These are phyloP conservation scores for Phylloporus scabripes DNA, from an alignment of 768 basidiomycete genomes.

Conservation along the genomic window DNA sequence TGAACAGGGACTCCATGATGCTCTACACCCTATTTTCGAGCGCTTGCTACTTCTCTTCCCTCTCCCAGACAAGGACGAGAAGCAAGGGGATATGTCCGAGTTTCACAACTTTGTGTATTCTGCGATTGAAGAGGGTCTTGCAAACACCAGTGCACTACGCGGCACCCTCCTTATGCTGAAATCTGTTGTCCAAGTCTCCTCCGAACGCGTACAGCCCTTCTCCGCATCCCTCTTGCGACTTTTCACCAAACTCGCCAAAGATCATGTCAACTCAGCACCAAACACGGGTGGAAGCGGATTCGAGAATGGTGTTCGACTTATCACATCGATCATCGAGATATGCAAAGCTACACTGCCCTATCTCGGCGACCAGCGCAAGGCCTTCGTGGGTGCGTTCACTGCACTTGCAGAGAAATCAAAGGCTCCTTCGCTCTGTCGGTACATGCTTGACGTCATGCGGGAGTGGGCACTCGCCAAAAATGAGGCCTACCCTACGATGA, in stretches of 20 bases:
- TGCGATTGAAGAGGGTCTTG: conserved; percentile 74
- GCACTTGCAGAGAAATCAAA: conserved; percentile 88
- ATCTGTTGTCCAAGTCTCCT: conserved; percentile 72
- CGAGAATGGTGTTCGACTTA: conserved; percentile 57
- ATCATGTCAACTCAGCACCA: conserved; percentile 63
- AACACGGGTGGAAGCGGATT: conserved; percentile 37
- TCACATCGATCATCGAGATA: conserved; percentile 81
- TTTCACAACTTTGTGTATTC: conserved; percentile 74
- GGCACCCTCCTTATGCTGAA: conserved; percentile 85
- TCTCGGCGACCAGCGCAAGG: conserved; percentile 82
- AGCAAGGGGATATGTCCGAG: conserved; percentile 60
- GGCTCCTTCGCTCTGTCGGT: conserved; percentile 69
- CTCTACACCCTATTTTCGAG: conserved; percentile 78
- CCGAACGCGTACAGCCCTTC: conserved; percentile 83
- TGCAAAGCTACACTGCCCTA: conserved; percentile 74
- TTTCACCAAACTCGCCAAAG: conserved; percentile 79
- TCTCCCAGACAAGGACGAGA: conserved; percentile 73
- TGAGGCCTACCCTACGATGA: conserved; percentile 85
- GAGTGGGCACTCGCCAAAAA: conserved; percentile 87
- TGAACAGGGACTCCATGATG: conserved; percentile 74
- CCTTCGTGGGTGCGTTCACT: conserved; percentile 70
- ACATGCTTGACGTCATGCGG: conserved; percentile 78
- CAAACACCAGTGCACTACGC: conserved; percentile 62
- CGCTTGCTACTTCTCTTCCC: conserved; percentile 73
- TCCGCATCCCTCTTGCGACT: conserved; percentile 72